Base-by-base conservation (phyloP, 2,329 filamentous ascomycete species). In the Torrubiellomyces zombiae region DNA sequence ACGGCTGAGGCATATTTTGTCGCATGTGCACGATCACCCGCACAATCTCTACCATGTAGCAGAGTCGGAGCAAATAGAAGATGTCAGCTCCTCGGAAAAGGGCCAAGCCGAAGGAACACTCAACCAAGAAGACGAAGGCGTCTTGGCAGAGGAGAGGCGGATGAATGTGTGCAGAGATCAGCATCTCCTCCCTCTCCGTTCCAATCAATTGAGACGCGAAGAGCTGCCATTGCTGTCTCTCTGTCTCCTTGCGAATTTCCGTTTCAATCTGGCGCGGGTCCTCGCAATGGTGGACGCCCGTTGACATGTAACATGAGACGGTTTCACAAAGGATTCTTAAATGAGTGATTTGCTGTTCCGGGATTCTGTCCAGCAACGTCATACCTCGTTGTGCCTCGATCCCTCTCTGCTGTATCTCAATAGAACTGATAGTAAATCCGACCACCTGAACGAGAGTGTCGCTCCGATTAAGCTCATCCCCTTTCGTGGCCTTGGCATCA, bases 351-450 rank as follows among this genome's bases (percentile, higher is more conserved):
- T 70, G 66, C 45, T 92, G 74, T 28, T 86, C 77, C 0, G 89
- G 75, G 25, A 95, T 76, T 40, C 75, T 83, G 36, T 86, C 77
- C 12, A 95, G 51, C 22, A 95, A 55, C 5, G 77, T 86, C 47
- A 71, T 63, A 27, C 79, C 75, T 23, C 68, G 65, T 34, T 77
- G 68, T 13, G 73, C 71, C 38, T 81, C 77, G 4, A 82, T 60
- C 6, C 89, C 89, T 38, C 89, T 76, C 46, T 94, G 83, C 34
- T 85, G 75, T 35, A 95, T 93, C 51, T 98, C 89, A 4, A 80
- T 73, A 0, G 83, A 74, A 7, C 83, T 75, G 30, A 98, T 83
- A 0, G 85, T 86, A 44, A 74, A 82, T 2, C 81, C 86, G 9
- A 94, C 70, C 2, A 71, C 59, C 29, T 63, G 61, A 9, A 72